Base-by-base conservation (phyloP, 192 early-diverging fungal genomes). In the Backusella australiensis region DNA sequence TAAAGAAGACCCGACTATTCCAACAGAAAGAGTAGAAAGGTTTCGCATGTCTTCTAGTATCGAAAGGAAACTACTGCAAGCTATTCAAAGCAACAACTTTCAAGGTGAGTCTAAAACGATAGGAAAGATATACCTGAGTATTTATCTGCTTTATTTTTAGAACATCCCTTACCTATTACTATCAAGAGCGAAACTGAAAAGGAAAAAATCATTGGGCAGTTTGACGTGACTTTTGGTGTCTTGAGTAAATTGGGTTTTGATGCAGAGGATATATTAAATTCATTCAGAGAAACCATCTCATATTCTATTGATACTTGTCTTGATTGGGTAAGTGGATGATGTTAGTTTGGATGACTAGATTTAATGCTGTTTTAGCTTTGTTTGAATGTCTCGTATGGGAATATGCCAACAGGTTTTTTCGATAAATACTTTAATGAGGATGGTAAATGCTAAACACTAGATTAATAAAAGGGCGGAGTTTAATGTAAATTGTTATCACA, bases 271-370 rank as follows among this genome's bases (percentile, higher is more conserved):
- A 82, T 89, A 38, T 81, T 85, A 36, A 56, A 72, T 26, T 85
- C 85, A 17, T 79, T 89, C 23, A 29, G 53, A 23, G 78, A 77
- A 6, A 85, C 84, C 17, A 74, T 77, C 41, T 75, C 83, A 15
- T 71, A 75, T 17, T 75, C 81, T 23, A 75, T 87, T 8, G 81
- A 84, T 14, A 81, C 79, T 74, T 74, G 83, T 11, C 67, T 89
- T 11, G 86, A 87, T 77, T 89, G 88, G 88, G 88, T 89, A 89
- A 35, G 53, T 39, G 39, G 19, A 67, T 32, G 32, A 5, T 1
- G 34, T 21, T 3, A 12, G 29, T 41, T 46, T 26, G 19, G 12
- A 19, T 52, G 38, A 46, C 11, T 34, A 44, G 72, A 38, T 69
- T 5, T 75, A 35, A 75, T 77, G 73, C 73, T 85, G 11, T 81